Conservation (phyloP, 305 asterid genomes). For the Striga hermonthica region DNA sequence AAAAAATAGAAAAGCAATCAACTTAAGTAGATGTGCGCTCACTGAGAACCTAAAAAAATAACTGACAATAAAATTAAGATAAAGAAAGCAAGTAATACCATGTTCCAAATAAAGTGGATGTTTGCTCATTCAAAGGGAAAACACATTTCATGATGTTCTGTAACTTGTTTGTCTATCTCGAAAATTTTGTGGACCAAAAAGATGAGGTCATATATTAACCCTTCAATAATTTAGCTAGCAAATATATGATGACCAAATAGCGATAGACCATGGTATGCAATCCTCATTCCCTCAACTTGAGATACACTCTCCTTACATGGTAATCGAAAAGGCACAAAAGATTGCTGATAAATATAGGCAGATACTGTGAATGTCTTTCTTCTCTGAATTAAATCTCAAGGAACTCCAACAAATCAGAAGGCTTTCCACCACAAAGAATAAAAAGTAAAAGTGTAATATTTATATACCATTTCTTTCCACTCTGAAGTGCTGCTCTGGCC, state of each 20-base stretch:
- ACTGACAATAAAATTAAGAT: neutral
- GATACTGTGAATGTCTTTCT: neutral
- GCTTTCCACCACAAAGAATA: neutral
- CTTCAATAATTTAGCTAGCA: constrained; percentile 1
- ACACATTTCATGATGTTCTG: neutral
- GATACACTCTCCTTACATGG: constrained; percentile 4
- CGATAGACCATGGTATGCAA: neutral
- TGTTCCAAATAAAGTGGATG: neutral
- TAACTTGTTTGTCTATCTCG: constrained; percentile 9
- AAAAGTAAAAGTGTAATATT: constrained; percentile 21
- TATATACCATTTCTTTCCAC: constrained; percentile 93
- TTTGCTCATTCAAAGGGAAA: too few species aligned
- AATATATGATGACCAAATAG: constrained; percentile 2
- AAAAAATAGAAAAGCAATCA: neutral
- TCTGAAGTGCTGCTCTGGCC: constrained; percentile 77
- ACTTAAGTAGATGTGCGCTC: neutral
- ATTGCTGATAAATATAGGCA: neutral
- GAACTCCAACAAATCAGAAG: neutral
- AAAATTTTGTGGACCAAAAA: constrained; percentile 5
- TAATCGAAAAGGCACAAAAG: neutral
- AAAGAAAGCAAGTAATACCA: neutral
- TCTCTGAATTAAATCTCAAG: neutral
- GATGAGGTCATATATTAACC: neutral
- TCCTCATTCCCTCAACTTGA: constrained; percentile 3
- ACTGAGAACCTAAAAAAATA: neutral